phyloP scores from a whole-genome alignment of 202 grass and related monocot genomes.

The Carex arenaria region DNA sequence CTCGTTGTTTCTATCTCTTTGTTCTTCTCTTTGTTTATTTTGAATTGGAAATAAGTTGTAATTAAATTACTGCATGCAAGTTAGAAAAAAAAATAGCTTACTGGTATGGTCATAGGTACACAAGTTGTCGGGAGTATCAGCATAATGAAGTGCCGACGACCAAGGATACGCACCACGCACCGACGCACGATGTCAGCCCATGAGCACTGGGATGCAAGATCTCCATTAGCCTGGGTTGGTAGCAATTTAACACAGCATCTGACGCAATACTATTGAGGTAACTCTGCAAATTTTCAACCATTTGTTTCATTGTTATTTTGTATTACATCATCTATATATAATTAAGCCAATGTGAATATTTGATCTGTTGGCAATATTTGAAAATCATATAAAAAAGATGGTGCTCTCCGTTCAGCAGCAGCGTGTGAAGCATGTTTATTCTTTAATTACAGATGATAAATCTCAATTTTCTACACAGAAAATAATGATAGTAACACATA shows the following conservation, averaged over 20 bases:
- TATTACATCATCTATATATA: neutral
- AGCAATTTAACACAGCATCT: conserved; percentile 43
- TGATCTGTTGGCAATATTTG: neutral
- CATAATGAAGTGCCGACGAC: conserved; percentile 62
- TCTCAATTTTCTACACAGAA: neutral
- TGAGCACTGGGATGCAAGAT: conserved; percentile 60
- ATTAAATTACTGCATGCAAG: neutral
- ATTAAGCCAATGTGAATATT: neutral
- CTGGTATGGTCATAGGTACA: conserved; percentile 62
- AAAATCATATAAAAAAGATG: neutral
- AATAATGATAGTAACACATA: neutral
- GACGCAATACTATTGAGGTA: conserved; percentile 36
- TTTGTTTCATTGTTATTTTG: neutral
- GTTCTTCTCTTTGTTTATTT: neutral
- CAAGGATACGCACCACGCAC: conserved; percentile 39
- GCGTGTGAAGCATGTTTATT: neutral
- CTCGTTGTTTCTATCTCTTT: neutral
- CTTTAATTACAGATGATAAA: neutral
- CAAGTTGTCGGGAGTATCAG: conserved; percentile 51
- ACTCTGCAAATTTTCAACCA: conserved; percentile 1
- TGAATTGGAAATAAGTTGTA: neutral
- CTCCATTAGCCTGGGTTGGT: conserved; percentile 32
- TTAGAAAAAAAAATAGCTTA: conserved; percentile 15
- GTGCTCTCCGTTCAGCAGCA: neutral
- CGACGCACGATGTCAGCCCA: conserved; percentile 64